Evolutionary conservation across 2,329 filamentous ascomycete species (phyloP).

Genomic region (Bipolaris bicolor): DNA sequence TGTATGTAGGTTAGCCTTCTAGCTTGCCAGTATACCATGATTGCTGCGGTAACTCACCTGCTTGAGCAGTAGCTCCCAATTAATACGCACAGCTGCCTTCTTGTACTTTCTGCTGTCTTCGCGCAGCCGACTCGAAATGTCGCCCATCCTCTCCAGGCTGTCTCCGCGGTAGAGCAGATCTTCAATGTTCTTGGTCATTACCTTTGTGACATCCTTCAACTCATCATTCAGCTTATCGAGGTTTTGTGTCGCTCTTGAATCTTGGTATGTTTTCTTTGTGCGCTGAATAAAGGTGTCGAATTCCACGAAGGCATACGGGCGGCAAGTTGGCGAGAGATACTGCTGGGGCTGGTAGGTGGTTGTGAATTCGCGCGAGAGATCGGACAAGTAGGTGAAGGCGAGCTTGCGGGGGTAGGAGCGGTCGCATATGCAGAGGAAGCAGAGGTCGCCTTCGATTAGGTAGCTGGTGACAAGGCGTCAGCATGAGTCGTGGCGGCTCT

Average conservation of each 20-base stretch:
- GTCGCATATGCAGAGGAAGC: slow-evolving; percentile 94
- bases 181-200: slow-evolving; percentile 99
- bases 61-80: slow-evolving; percentile 95
- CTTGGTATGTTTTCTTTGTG: slow-evolving; percentile 92
- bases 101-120: slow-evolving; percentile 96
- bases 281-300: slow-evolving; percentile 97
- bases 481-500: not conserved
- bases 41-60: slow-evolving; percentile 60
- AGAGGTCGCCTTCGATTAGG: slow-evolving; percentile 79
- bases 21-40: not conserved
- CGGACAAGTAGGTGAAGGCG: slow-evolving; percentile 95
- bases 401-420: slow-evolving; percentile 95
- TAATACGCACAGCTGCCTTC: slow-evolving; percentile 90
- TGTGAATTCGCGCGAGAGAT: slow-evolving; percentile 88
- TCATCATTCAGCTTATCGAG: slow-evolving; percentile 96
- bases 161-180: slow-evolving; percentile 95
- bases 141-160: slow-evolving; percentile 94
- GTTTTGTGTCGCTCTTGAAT: slow-evolving; percentile 88
- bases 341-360: slow-evolving; percentile 78
- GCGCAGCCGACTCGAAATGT: slow-evolving; percentile 82
- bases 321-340: slow-evolving; percentile 74
- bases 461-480: slow-evolving; percentile 63
- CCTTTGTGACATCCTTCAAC: slow-evolving; percentile 94
- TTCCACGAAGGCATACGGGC: slow-evolving; percentile 95
- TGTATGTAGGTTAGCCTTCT: slow-evolving; percentile 38